Evolutionary conservation across 768 basidiomycete genomes (phyloP).

Genomic region (Collybia nuda): DNA sequence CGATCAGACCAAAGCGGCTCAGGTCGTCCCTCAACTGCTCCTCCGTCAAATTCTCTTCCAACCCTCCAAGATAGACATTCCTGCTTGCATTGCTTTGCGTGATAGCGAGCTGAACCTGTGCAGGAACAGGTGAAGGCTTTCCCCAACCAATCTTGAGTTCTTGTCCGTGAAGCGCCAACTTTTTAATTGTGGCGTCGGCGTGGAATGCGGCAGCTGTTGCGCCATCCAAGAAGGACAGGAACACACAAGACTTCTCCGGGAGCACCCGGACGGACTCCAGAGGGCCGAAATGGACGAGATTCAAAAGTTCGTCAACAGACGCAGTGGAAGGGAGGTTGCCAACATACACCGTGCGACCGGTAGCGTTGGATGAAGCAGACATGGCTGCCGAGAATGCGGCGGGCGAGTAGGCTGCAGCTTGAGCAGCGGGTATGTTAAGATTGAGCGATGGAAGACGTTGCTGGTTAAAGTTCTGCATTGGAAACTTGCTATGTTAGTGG

Average conservation of each 20-base stretch:
- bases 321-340: constrained; percentile 95
- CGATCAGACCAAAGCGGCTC: constrained; percentile 90
- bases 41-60: constrained; percentile 90
- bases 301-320: constrained; percentile 96
- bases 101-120: constrained; percentile 84
- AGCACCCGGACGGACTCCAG: constrained; percentile 93
- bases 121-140: constrained; percentile 87
- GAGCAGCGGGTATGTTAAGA: constrained; percentile 68
- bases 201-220: constrained; percentile 94
- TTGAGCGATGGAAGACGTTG: constrained; percentile 67
- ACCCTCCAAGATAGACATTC: constrained; percentile 94
- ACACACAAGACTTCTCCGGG: constrained; percentile 96
- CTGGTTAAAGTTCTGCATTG: constrained; percentile 44
- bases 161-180: constrained; percentile 88
- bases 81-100: constrained; percentile 90
- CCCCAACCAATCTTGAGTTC: constrained; percentile 99
- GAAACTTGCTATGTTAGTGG: constrained; percentile 16
- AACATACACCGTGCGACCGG: constrained; percentile 93
- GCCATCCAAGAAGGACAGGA: constrained; percentile 96
- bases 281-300: constrained; percentile 96
- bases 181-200: constrained; percentile 95
- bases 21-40: constrained; percentile 90
- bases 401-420: constrained; percentile 71
- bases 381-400: constrained; percentile 75
- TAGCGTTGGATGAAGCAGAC: constrained; percentile 61